Evolutionary conservation across 306 rosid genomes (phyloP).

Genomic region (Urtica urens): DNA sequence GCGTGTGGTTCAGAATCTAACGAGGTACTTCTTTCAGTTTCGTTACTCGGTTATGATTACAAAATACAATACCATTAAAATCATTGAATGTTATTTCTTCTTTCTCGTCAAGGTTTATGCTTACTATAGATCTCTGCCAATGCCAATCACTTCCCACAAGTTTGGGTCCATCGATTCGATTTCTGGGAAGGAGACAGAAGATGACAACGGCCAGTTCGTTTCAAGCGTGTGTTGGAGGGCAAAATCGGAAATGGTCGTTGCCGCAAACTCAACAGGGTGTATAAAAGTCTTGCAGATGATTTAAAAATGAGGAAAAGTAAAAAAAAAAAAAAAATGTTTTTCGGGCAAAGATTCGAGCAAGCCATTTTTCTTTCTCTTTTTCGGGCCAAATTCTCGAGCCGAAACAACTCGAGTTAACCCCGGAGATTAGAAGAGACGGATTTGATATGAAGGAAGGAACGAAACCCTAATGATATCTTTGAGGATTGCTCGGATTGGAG

Average conservation of each 20-base stretch:
- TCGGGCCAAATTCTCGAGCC: constrained; percentile 15
- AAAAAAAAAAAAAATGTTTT: constrained; percentile 17
- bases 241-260: constrained; percentile 69
- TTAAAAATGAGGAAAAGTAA: no score
- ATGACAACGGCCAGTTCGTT: constrained; percentile 76
- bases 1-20: constrained; percentile 97
- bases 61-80: no score
- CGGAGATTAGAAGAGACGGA: constrained; percentile 12
- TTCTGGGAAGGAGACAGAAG: constrained; percentile 78
- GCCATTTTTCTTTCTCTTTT: constrained; percentile 11
- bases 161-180: constrained; percentile 79
- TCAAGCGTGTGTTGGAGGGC: constrained; percentile 96
- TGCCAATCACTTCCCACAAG: constrained; percentile 77
- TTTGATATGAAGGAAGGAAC: constrained; percentile 1
- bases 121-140: constrained; percentile 68
- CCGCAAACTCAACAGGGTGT: constrained; percentile 89
- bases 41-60: background rate
- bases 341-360: constrained; percentile 5
- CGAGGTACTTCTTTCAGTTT: constrained; percentile 41
- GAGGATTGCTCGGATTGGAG: no score
- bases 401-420: no score
- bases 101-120: constrained; percentile 58
- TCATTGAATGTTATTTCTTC: background rate
- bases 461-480: no score
- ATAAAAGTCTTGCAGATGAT: constrained; percentile 76